Evolutionary conservation across 2,329 filamentous ascomycete species (phyloP), one percentile per base, ranked within the genome.

Genomic region (Beauveria scarabaeidicola): DNA sequence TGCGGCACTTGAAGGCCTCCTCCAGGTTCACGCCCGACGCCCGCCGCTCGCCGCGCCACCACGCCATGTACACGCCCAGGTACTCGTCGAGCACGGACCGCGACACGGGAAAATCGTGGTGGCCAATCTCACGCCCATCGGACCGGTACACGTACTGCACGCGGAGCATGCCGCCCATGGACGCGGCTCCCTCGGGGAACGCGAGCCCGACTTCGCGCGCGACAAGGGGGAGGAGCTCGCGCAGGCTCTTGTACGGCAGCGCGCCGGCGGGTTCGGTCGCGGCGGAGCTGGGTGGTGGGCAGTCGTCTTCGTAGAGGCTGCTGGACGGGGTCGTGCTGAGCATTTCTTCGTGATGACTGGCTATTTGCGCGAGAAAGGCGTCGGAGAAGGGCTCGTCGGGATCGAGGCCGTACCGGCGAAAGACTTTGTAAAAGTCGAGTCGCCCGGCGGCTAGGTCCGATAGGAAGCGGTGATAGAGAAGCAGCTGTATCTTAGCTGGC

Each of bases 401-500:
- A 32, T 90, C 79, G 8, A 97, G 77, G 0, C 79, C 77, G 65
- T 96, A 95, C 1, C 91, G 86, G 7, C 78, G 70, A 61, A 93
- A 85, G 1, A 97, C 78, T 0, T 78, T 74, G 21, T 83, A 73
- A 40, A 91, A 89, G 60, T 91, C 83, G 0, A 96, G 79, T 8
- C 81, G 80, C 53, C 87, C 87, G 0, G 83, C 80, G 0, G 88
- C 89, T 66, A 97, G 84, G 3, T 86, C 81, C 10, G 86, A 84
- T n/a, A 99, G 78, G 57, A 97, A 85, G 27, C 86, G 86, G 64
- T 93, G 91, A 69, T 97, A 99, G 0, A 97, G 77, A 73, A 95
- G 91, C 0, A 97, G 78, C 69, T 99, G 94, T 62, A 97, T 87
- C 66, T 87, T 84, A 0, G 91, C 90, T 0, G 90, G 90, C 11